Conservation (phyloP, 2,329 filamentous ascomycete genomes). For the Penicillium sp. region DNA sequence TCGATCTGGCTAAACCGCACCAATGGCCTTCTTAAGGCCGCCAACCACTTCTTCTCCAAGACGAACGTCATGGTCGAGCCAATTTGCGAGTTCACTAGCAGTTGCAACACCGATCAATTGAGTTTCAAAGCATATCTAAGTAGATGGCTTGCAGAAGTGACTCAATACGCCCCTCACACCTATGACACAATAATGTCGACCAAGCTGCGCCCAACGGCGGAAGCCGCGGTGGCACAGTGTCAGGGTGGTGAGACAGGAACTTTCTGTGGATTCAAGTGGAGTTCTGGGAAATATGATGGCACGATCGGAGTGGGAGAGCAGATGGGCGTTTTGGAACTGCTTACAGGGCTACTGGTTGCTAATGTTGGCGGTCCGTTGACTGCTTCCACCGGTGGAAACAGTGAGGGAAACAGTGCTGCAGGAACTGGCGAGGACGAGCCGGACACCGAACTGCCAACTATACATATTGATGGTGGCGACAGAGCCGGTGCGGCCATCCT, state of each 20-base stretch:
- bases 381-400: conserved; percentile 28
- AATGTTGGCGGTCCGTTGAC: conserved; percentile 41
- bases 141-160: conserved; percentile 60
- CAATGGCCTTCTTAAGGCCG: conserved; percentile 55
- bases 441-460: conserved; percentile 21
- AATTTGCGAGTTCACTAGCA: conserved; percentile 59
- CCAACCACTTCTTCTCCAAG: conserved; percentile 57
- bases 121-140: conserved; percentile 73
- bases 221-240: conserved; percentile 46
- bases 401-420: conserved; percentile 41
- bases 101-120: conserved; percentile 68
- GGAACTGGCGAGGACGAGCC: conserved; percentile 25
- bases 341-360: conserved; percentile 53
- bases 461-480: conserved; percentile 27
- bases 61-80: conserved; percentile 60
- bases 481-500: conserved; percentile 28
- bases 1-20: conserved; percentile 41
- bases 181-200: conserved; percentile 48
- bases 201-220: conserved; percentile 51
- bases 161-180: conserved; percentile 55
- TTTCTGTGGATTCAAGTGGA: conserved; percentile 41
- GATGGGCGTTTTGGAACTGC: conserved; percentile 50
- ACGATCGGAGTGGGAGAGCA: conserved; percentile 38
- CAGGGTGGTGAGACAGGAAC: conserved; percentile 33
- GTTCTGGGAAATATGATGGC: conserved; percentile 31